Conservation (phyloP, 345 rosid species). For the Euphorbia peplus region DNA sequence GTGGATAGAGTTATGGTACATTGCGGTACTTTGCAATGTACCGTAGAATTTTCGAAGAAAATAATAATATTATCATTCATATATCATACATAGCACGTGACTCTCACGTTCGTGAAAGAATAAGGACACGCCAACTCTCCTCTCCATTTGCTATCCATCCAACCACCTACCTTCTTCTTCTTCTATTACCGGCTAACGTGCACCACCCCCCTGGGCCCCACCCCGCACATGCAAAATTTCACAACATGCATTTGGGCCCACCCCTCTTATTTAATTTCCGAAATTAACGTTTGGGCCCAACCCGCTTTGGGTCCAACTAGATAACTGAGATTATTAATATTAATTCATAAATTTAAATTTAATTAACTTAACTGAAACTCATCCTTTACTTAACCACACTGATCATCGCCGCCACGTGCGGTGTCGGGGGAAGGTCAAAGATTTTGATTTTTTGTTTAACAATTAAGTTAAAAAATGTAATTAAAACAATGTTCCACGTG, state of each 20-base stretch:
- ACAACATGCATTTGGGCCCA: background rate
- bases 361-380: background rate
- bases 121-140: background rate
- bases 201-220: constrained; percentile 4
- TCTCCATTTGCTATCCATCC: background rate
- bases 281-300: background rate
- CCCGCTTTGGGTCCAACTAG: too few species aligned
- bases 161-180: background rate
- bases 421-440: constrained; percentile 31
- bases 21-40: too few species aligned
- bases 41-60: too few species aligned
- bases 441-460: background rate
- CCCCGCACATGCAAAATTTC: constrained; percentile 3
- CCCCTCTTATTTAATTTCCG: too few species aligned
- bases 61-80: too few species aligned
- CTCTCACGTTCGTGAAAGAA: constrained; percentile 8
- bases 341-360: background rate
- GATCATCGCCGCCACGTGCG: constrained; percentile 39
- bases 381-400: constrained; percentile 1
- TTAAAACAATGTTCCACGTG: constrained; percentile 4
- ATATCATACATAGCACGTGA: constrained; percentile 7
- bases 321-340: background rate
- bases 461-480: background rate
- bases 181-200: constrained; percentile 11
- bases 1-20: too few species aligned